phyloP scores from a whole-genome alignment of 805 yeast species.

The Spathaspora hagerdaliae region DNA sequence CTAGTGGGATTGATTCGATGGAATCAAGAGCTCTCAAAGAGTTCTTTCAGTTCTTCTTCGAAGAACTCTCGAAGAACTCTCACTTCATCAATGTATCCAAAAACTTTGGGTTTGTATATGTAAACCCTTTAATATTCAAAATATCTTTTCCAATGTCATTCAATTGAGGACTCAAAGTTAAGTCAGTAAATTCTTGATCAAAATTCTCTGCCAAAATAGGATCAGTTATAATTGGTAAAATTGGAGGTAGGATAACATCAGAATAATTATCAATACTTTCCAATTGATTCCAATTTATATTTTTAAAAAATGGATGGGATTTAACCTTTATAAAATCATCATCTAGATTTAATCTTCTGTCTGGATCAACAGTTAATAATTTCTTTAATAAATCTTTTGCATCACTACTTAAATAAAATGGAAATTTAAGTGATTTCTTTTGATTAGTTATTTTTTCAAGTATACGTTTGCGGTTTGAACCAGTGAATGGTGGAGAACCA shows the following conservation, averaged over 20 bases:
- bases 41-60: too few relatives aligned
- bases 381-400: conserved; percentile 39
- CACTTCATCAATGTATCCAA: conserved; percentile 12
- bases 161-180: conserved; percentile 33
- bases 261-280: conserved; percentile 15
- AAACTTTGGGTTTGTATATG: conserved; percentile 37
- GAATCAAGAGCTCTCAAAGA: too few relatives aligned
- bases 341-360: conserved; percentile 35
- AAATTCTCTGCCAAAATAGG: conserved; percentile 44
- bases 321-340: conserved; percentile 28
- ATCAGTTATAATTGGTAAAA: conserved; percentile 40
- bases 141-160: conserved; percentile 23
- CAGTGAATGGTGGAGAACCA: conserved; percentile 44
- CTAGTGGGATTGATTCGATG: too few relatives aligned
- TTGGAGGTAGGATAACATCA: conserved; percentile 30
- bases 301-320: conserved; percentile 36
- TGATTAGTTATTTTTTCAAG: conserved; percentile 31
- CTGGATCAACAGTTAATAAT: conserved; percentile 33
- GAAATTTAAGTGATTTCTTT: conserved; percentile 32
- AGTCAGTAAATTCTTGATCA: conserved; percentile 38
- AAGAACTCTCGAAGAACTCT: too few relatives aligned
- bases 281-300: conserved; percentile 33
- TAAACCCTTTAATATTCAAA: conserved; percentile 38
- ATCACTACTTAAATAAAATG: conserved; percentile 37
- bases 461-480: conserved; percentile 35